Base-by-base conservation (phyloP, 176 grass and related monocot genomes). In the Alopecurus myosuroides region DNA sequence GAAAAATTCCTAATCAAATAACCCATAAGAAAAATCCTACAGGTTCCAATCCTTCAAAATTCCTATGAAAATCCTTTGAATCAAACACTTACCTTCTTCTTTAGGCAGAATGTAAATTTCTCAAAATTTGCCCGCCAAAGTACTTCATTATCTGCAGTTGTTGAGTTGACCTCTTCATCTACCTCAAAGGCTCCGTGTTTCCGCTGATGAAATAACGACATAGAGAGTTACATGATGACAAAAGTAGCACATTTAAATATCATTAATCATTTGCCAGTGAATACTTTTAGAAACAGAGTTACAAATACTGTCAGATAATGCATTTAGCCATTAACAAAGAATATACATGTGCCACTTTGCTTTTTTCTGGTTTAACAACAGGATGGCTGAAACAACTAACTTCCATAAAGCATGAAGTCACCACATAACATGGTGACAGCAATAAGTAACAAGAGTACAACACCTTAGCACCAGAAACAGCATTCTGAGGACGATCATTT, bases 81-180 rank as follows among this genome's bases (percentile, higher is more conserved):
- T 29, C 12, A 63, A 63, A 33, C 5, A 31, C 28, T 2, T 31
- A 98, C 96, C 89, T 94, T 98, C 77, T 89, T 94, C 87, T 95
- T 95, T 40, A 98, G 91, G 72, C 89, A 94, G 80, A 84, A 88
- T 80, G 92, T 61, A 53, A 94, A 86, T 79, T 90, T 95, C 34
- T 94, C 89, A 92, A 89, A 95, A 88, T 98, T 98, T 81, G 75
- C 88, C 37, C 88, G 85, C 93, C 91, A 98, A 76, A 98, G 96
- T 55, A 95, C 74, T 93, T 95, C 93, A 75, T 85, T 95, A 82
- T 95, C 91, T 85, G 89, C 80, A 87, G 93, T 95, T 28, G 80
- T 83, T 53, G 90, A 78, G 42, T 79, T 50, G 82, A 84, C 80
- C 33, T 94, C 96, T 89, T 90, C 86, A 89, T 98, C 93, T 82